Evolutionary conservation across 495 filamentous ascomycete genomes (phyloP), one percentile per base, ranked within the genome.

Genomic region (Cairneyella variabilis): DNA sequence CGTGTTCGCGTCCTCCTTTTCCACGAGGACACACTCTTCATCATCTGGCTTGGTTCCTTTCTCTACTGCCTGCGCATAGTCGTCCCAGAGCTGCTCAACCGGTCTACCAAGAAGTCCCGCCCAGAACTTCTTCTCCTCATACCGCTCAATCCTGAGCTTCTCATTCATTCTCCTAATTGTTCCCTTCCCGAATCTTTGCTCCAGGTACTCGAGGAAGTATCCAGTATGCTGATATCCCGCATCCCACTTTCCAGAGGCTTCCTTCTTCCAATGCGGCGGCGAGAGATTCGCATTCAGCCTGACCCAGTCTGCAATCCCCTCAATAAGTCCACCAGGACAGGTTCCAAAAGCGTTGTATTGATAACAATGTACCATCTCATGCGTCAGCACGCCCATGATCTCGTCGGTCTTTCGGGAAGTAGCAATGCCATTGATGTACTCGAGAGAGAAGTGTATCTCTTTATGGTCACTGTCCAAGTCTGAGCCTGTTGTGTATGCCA

Each of bases 311-410:
- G 93, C 92, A 50, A 98, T 83, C 0, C 93, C 93, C 64, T 98
- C 93, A 49, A 95, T 85, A 54, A 98, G 59, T 0, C 93, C 93
- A 12, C 84, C 83, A 0, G 92, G 92, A 14, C 76, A 78, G 3
- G 71, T 75, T 0, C 77, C 79, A 2, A 69, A 71, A 1, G 76
- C 86, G 48, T 87, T 82, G 69, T 88, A 89, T 66, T 98, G 93
- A 71, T 87, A 95, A 71, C 91, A 97, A 66, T 98, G 93, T 10
- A 97, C 93, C 56, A 97, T 85, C 70, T 98, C 93, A 66, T 98
- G 93, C 0, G 83, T 82, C 8, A 98, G 61, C 2, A 98, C 90
- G 34, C 93, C 93, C 10, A 76, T 69, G 51, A 97, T 83, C 70
- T 98, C 93, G 27, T 78, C 60, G n/a, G 66, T 41, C 12, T 66